Evolutionary conservation across 495 filamentous ascomycete species (phyloP).

Genomic region (Neurospora intermedia): DNA sequence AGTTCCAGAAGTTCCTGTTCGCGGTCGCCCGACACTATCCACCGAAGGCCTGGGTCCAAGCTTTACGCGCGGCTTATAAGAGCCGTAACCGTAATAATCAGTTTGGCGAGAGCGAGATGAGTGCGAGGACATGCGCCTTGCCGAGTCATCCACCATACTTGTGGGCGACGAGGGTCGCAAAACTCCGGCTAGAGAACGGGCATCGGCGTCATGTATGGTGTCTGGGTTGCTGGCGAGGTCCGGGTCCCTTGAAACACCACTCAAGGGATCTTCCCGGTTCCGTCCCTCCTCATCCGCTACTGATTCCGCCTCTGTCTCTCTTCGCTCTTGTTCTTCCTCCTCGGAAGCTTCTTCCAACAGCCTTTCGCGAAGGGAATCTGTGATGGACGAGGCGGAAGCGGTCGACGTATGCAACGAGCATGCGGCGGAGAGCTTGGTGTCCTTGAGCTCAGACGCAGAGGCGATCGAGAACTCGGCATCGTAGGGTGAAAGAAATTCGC

Average conservation of each 20-base stretch:
- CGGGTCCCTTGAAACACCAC: constrained; percentile 20
- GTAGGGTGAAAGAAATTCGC: constrained; percentile 77
- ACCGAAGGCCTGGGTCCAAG: constrained; percentile 72
- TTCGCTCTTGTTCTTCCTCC: constrained; percentile 55
- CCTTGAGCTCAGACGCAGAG: constrained; percentile 66
- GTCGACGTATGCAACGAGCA: constrained; percentile 86
- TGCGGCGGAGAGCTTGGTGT: constrained; percentile 75
- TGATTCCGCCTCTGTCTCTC: constrained; percentile 38
- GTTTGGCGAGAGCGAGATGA: constrained; percentile 41
- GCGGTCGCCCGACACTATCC: constrained; percentile 54
- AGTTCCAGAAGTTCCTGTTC: constrained; percentile 36
- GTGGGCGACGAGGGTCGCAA: constrained; percentile 27
- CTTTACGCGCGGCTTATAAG: constrained; percentile 64
- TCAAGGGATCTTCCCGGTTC: background rate
- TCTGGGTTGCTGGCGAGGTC: constrained; percentile 28
- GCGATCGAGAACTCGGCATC: constrained; percentile 71
- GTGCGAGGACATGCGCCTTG: constrained; percentile 48
- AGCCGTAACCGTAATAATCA: constrained; percentile 50
- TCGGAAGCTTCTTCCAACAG: constrained; percentile 85
- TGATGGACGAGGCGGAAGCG: constrained; percentile 77
- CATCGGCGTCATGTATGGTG: constrained; percentile 30
- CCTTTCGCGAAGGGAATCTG: constrained; percentile 62
- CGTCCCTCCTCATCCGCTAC: constrained; percentile 29
- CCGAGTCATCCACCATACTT: constrained; percentile 25
- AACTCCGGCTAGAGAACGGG: constrained; percentile 30